Percentiles rank a stretch among this genome's conserved stretches.
These are phyloP conservation scores for Mycena latifolia DNA, from an alignment of 768 basidiomycete species.

Conservation along the genomic window DNA sequence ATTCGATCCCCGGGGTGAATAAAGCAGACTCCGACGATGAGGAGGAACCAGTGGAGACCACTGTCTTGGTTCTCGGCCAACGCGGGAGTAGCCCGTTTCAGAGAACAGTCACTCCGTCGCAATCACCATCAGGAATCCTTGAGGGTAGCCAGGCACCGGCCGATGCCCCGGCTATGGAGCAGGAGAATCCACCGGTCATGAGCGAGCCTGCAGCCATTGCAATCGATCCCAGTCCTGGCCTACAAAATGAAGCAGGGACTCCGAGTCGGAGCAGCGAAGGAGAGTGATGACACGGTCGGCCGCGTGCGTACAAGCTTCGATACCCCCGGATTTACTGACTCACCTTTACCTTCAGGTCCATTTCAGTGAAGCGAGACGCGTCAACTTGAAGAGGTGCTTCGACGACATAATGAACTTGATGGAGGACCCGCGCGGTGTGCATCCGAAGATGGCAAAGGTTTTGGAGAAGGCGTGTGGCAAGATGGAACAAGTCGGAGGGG, in stretches of 20 bases:
- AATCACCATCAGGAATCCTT: too few species aligned
- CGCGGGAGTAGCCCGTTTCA: background rate
- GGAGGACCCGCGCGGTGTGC: constrained; percentile 1
- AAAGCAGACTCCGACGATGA: background rate
- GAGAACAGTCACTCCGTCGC: too few species aligned
- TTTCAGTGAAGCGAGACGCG: background rate
- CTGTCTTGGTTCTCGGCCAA: too few species aligned
- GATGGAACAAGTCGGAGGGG: background rate
- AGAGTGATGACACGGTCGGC: background rate
- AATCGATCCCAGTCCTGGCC: too few species aligned
- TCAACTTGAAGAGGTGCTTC: constrained; percentile 3
- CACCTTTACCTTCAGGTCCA: background rate
- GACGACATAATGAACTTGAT: background rate
- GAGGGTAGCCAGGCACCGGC: too few species aligned
- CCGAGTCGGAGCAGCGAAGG: too few species aligned
- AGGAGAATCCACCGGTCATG: too few species aligned
- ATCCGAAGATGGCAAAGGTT: constrained; percentile 1
- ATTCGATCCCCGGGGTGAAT: constrained; percentile 15
- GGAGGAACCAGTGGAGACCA: background rate
- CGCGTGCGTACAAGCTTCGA: background rate
- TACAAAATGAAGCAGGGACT: too few species aligned
- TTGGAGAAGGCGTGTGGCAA: background rate
- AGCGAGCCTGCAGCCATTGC: too few species aligned
- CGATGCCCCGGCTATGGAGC: too few species aligned
- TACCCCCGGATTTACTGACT: background rate